A percentile compares a stretch with the other conserved stretches of the same genome.
These are phyloP conservation scores for Candida glucosophila DNA, from an alignment of 1,139 yeast species.

Conservation along the genomic window DNA sequence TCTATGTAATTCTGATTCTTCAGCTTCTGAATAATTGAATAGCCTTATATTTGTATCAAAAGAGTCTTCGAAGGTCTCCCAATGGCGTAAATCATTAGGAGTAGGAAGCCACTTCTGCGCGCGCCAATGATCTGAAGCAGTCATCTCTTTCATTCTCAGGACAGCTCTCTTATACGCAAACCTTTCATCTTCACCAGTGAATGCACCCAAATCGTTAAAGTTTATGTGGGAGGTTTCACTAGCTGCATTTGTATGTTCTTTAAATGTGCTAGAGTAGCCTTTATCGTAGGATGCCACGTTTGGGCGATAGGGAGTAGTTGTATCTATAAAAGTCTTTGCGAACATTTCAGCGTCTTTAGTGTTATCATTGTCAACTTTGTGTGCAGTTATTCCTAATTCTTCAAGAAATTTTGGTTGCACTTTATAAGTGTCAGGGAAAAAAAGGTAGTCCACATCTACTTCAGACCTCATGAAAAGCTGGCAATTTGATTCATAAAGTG, in stretches of 20 bases:
- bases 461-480: conserved; percentile 46
- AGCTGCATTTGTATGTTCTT: conserved; percentile 13
- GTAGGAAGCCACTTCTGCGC: conserved; percentile 47
- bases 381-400: conserved; percentile 7
- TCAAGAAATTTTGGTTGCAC: conserved; percentile 11
- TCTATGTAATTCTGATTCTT: no score
- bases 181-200: conserved; percentile 72
- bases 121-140: conserved; percentile 48
- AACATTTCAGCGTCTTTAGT: conserved; percentile 65
- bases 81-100: conserved; percentile 46
- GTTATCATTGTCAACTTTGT: conserved; percentile 14
- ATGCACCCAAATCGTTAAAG: conserved; percentile 44
- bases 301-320: conserved; percentile 61
- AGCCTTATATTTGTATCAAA: no score
- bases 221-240: conserved; percentile 13
- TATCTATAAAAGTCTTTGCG: conserved; percentile 53
- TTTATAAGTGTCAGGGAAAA: conserved; percentile 40
- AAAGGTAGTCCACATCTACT: conserved; percentile 41
- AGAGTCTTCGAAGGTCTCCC: conserved; percentile 41
- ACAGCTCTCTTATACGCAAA: conserved; percentile 71
- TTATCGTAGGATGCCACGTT: conserved; percentile 56
- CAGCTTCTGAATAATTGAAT: neutral
- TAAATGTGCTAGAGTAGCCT: conserved; percentile 25
- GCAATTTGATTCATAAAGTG: conserved; percentile 60
- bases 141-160: conserved; percentile 62